phyloP scores from a whole-genome alignment of 1,284 basidiomycete genomes.

The Cutaneotrichosporon mucoides region DNA sequence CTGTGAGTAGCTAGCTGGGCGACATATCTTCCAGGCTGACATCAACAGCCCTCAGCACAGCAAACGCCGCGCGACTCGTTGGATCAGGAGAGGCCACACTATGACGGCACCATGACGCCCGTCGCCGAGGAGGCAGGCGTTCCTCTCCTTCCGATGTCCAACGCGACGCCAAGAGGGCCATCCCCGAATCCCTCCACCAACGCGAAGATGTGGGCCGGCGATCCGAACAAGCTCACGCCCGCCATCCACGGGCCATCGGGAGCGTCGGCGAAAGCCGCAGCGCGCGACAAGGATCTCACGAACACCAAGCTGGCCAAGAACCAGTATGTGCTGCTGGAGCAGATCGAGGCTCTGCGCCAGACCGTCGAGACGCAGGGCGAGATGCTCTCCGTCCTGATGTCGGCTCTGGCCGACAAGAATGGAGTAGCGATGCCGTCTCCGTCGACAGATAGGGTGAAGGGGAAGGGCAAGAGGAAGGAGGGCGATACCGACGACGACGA shows the following conservation, averaged over 20 bases:
- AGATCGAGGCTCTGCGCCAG: conserved; percentile 42
- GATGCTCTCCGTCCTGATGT: conserved; percentile 13
- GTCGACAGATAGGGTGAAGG: conserved; percentile 6
- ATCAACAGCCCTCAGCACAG: neutral
- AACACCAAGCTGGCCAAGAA: conserved; percentile 50
- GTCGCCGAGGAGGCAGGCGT: conserved; percentile 2
- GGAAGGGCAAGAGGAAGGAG: neutral
- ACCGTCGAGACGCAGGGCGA: conserved; percentile 45
- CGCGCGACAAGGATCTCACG: conserved; percentile 36
- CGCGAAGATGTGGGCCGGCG: conserved; percentile 15
- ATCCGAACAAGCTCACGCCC: conserved; percentile 9
- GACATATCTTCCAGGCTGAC: too few species aligned
- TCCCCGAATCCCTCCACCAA: neutral
- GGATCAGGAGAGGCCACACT: neutral
- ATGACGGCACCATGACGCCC: neutral
- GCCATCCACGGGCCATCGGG: conserved; percentile 1
- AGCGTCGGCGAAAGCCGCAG: neutral
- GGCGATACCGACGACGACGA: neutral
- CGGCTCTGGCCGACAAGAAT: conserved; percentile 6
- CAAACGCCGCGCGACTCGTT: conserved; percentile 3
- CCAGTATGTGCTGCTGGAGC: conserved; percentile 45
- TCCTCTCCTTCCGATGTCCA: conserved; percentile 1
- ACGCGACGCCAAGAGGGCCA: neutral
- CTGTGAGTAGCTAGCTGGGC: neutral
- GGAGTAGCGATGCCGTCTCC: neutral